Conservation (phyloP, 2,329 filamentous ascomycete genomes). For the Diaporthe helianthi region DNA sequence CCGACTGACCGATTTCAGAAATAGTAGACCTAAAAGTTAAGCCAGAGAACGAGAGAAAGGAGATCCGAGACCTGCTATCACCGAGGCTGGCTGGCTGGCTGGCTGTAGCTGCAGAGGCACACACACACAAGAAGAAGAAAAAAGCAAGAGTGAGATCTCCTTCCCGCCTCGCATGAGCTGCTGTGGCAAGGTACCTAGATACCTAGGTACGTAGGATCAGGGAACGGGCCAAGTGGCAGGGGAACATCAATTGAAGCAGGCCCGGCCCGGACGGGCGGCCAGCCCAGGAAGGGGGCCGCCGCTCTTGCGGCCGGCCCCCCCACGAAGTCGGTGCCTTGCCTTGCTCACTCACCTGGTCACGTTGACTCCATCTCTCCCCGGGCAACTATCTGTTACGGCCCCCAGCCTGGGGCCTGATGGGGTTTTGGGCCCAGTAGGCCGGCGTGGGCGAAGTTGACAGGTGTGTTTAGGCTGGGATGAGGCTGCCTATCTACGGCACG, state of each 20-base stretch:
- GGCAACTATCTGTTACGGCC: not conserved
- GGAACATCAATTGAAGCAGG: no score
- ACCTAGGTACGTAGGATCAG: no score
- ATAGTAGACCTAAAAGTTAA: not conserved
- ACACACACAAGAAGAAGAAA: not conserved
- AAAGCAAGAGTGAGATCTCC: not conserved
- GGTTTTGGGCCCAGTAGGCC: no score
- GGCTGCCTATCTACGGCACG: not conserved
- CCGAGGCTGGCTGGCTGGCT: not conserved
- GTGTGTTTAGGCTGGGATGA: not conserved
- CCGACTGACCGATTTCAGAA: conserved; percentile 16
- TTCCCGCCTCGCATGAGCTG: not conserved
- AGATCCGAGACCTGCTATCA: not conserved
- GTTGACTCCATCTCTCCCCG: not conserved
- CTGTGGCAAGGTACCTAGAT: no score
- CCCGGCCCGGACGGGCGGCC: conserved; percentile 8
- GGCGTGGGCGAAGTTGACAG: not conserved
- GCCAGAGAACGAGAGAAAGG: no score
- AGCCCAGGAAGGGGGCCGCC: not conserved
- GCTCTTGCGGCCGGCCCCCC: no score
- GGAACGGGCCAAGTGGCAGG: not conserved
- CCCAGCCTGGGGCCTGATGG: not conserved
- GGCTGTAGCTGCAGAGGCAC: not conserved
- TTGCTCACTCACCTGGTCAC: not conserved
- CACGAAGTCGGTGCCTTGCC: conserved; percentile 10